Percentiles rank a stretch among this genome's conserved stretches.
phyloP scores from a whole-genome alignment of 2,329 filamentous ascomycete genomes.

The Bipolaris oryzae region DNA sequence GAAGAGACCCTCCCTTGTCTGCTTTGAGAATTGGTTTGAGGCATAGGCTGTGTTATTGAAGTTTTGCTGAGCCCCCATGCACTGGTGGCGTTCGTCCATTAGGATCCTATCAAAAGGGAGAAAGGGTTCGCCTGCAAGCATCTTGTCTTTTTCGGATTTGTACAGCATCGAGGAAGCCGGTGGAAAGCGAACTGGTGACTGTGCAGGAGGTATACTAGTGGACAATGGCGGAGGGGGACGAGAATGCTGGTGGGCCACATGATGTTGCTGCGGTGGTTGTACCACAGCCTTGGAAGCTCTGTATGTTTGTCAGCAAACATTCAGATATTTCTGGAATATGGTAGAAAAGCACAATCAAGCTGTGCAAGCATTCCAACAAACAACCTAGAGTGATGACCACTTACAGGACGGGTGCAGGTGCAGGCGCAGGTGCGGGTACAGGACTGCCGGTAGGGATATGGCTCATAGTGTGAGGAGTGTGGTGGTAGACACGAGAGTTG shows the following conservation, averaged over 20 bases:
- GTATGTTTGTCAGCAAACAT: not conserved
- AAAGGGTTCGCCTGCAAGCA: slow-evolving; percentile 81
- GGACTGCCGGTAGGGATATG: slow-evolving; percentile 32
- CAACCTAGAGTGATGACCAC: not conserved
- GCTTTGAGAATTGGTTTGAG: slow-evolving; percentile 65
- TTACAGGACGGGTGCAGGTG: slow-evolving; percentile 22
- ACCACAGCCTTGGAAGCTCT: slow-evolving; percentile 48
- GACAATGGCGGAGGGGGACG: slow-evolving; percentile 27
- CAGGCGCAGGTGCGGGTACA: slow-evolving; percentile 1
- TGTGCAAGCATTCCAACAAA: not conserved
- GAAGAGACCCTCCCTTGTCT: slow-evolving; percentile 73
- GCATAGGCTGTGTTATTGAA: slow-evolving; percentile 87
- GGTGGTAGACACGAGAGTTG: slow-evolving; percentile 40
- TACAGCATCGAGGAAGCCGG: slow-evolving; percentile 39
- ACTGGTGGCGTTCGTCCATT: slow-evolving; percentile 81
- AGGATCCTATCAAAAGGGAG: slow-evolving; percentile 79
- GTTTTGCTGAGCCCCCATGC: slow-evolving; percentile 77
- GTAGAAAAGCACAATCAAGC: not conserved
- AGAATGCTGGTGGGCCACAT: slow-evolving; percentile 31
- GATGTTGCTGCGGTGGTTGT: slow-evolving; percentile 29
- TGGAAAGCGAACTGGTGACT: slow-evolving; percentile 32
- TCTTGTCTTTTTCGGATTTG: slow-evolving; percentile 83
- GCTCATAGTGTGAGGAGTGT: slow-evolving; percentile 38
- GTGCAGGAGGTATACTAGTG: slow-evolving; percentile 27
- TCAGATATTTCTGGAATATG: not conserved